A percentile compares a stretch with the other conserved stretches of the same genome.
Evolutionary conservation across 495 filamentous ascomycete species (phyloP).

Genomic region (Cercophora scortea): DNA sequence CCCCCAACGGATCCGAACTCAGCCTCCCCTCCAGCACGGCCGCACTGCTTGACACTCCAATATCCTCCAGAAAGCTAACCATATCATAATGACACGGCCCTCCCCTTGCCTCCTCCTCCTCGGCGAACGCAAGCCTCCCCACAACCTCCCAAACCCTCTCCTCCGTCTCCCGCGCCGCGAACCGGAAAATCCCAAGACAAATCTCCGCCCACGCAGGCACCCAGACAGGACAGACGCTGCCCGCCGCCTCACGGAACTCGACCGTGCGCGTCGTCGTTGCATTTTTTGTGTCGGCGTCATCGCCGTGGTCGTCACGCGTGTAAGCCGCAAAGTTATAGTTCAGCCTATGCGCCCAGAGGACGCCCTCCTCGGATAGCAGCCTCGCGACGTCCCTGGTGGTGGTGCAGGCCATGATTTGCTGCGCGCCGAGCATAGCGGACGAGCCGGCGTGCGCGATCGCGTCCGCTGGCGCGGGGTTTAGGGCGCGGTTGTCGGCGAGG

Average conservation of each 20-base stretch:
- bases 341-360: no score
- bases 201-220: conserved; percentile 6
- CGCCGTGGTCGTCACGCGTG: no score
- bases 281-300: background rate
- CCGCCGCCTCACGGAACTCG: conserved; percentile 15
- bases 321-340: no score
- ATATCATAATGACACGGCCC: conserved; percentile 4
- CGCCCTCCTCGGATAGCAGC: no score
- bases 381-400: no score
- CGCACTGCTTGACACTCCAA: conserved; percentile 1
- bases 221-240: conserved; percentile 1
- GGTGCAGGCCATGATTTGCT: no score
- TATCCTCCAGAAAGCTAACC: conserved; percentile 5
- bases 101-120: conserved; percentile 5
- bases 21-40: conserved; percentile 4
- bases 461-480: no score
- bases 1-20: background rate
- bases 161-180: background rate
- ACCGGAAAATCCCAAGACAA: conserved; percentile 9
- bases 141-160: conserved; percentile 1
- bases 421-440: no score
- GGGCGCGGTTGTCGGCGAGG: no score
- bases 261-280: conserved; percentile 2
- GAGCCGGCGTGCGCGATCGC: no score
- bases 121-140: conserved; percentile 2